Evolutionary conservation across 228 moss, liverwort and hornwort species (phyloP).

Genomic region (Sphagnum fallax): DNA sequence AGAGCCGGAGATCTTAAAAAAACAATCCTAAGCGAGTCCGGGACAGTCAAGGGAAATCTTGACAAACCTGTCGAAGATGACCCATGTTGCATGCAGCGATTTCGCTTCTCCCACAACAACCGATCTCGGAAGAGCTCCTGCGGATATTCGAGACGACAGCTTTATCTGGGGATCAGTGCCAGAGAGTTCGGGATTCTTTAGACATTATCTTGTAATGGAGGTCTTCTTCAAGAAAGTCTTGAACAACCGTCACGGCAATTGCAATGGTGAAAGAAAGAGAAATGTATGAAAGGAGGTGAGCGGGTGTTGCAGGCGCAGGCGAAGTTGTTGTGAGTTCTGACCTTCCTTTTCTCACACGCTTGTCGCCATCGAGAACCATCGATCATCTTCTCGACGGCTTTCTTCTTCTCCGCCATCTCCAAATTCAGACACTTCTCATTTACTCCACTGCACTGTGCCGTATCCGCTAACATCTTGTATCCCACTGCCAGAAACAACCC

Average conservation of each 20-base stretch:
- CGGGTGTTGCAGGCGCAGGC: too few relatives aligned
- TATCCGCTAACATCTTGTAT: conserved; percentile 27
- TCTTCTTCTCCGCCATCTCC: conserved; percentile 11
- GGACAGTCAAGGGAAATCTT: background rate
- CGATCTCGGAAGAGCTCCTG: conserved; percentile 16
- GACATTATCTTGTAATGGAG: too few relatives aligned
- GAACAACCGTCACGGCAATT: too few relatives aligned
- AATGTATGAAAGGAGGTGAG: too few relatives aligned
- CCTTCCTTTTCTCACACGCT: conserved; percentile 30
- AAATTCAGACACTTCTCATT: conserved; percentile 15
- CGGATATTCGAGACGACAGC: conserved; percentile 24
- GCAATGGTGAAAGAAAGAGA: too few relatives aligned
- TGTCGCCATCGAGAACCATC: conserved; percentile 16
- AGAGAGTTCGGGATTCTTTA: background rate
- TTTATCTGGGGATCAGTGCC: conserved; percentile 18
- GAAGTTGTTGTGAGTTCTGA: conserved; percentile 2
- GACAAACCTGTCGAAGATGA: conserved; percentile 42
- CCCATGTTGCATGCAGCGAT: conserved; percentile 25
- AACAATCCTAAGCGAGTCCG: background rate
- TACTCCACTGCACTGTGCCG: conserved; percentile 15
- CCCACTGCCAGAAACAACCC: conserved; percentile 16
- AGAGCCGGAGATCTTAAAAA: too few relatives aligned
- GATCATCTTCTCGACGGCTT: conserved; percentile 19
- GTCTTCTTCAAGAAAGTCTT: too few relatives aligned
- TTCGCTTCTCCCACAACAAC: conserved; percentile 33